These are phyloP conservation scores for Aspergillus pseudoglaucus DNA, from an alignment of 2,329 filamentous ascomycete species.

Conservation along the genomic window DNA sequence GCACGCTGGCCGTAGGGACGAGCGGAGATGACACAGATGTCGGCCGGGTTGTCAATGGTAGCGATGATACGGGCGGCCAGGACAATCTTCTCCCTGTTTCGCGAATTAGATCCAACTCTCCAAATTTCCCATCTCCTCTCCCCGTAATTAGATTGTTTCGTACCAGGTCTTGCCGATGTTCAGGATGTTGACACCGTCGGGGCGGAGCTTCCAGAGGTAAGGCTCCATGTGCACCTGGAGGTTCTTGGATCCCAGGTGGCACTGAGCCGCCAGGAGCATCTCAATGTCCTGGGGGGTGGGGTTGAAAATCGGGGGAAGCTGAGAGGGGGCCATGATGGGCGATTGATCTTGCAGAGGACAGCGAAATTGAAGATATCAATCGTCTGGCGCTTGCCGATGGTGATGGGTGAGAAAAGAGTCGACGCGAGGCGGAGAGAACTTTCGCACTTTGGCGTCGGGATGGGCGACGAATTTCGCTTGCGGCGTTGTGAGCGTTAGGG, in stretches of 20 bases:
- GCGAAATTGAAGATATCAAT: constrained; percentile 38
- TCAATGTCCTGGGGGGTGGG: constrained; percentile 97
- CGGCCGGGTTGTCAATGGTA: constrained; percentile 98
- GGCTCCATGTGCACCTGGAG: constrained; percentile 99
- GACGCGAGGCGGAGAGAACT: constrained; percentile 25
- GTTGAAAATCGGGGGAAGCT: constrained; percentile 93
- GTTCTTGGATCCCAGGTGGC: constrained; percentile 98
- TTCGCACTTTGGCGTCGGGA: constrained; percentile 16
- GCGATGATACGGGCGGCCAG: constrained; percentile 98
- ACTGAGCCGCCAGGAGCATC: constrained; percentile 96
- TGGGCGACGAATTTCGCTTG: constrained; percentile 31
- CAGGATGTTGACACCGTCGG: constrained; percentile 96
- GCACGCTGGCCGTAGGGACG: constrained; percentile 99
- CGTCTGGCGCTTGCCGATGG: constrained; percentile 40
- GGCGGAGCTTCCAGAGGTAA: constrained; percentile 99
- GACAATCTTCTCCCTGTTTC: constrained; percentile 93
- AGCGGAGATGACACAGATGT: constrained; percentile 98
- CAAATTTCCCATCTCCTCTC: background rate
- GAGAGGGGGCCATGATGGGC: constrained; percentile 87
- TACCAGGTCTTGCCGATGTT: constrained; percentile 99
- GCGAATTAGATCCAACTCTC: constrained; percentile 14
- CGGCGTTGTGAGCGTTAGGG: constrained; percentile 33
- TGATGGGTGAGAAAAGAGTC: constrained; percentile 24
- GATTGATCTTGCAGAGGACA: constrained; percentile 38
- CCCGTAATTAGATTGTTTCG: constrained; percentile 22